Percentiles rank a stretch among this genome's conserved stretches.
phyloP scores from a whole-genome alignment of 331 rosid genomes.

The Saraca asoca region DNA sequence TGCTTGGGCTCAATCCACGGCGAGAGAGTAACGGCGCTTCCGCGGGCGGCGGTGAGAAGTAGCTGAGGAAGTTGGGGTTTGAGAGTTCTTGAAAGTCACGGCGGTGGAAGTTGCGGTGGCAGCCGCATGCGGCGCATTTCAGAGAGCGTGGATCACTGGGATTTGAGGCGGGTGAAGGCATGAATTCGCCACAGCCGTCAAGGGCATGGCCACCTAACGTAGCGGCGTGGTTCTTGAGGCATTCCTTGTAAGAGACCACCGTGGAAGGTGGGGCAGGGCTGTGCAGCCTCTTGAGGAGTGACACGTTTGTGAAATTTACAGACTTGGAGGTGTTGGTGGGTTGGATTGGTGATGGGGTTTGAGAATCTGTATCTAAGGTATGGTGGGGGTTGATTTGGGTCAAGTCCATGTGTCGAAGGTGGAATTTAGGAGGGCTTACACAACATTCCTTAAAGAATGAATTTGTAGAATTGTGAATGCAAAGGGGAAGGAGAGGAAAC shows the following conservation, averaged over 20 bases:
- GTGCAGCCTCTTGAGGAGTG: constrained; percentile 40
- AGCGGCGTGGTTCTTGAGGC: constrained; percentile 92
- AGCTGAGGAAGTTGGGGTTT: constrained; percentile 26
- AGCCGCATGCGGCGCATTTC: constrained; percentile 89
- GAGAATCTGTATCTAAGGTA: constrained; percentile 30
- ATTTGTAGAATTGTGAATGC: constrained; percentile 8
- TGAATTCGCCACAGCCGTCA: constrained; percentile 94
- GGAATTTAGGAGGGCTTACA: too few species aligned
- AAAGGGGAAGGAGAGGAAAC: not conserved
- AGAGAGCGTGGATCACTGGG: constrained; percentile 64
- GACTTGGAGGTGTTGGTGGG: constrained; percentile 40
- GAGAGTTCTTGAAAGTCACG: constrained; percentile 41
- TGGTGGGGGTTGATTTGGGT: constrained; percentile 11
- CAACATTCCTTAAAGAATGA: constrained; percentile 2
- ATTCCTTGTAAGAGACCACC: constrained; percentile 58
- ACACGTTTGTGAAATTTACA: constrained; percentile 52
- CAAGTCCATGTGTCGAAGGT: constrained; percentile 51
- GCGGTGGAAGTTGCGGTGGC: constrained; percentile 95
- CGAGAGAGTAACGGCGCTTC: constrained; percentile 32
- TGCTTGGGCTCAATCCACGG: constrained; percentile 48
- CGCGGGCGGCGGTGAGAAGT: constrained; percentile 30
- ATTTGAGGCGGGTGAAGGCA: constrained; percentile 45
- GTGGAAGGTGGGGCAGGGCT: not conserved
- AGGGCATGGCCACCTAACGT: constrained; percentile 75
- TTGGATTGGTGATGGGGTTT: constrained; percentile 43